A percentile compares a stretch with the other conserved stretches of the same genome.
Evolutionary conservation across 2,329 filamentous ascomycete species (phyloP).

Genomic region (Coniochaeta ligniaria): DNA sequence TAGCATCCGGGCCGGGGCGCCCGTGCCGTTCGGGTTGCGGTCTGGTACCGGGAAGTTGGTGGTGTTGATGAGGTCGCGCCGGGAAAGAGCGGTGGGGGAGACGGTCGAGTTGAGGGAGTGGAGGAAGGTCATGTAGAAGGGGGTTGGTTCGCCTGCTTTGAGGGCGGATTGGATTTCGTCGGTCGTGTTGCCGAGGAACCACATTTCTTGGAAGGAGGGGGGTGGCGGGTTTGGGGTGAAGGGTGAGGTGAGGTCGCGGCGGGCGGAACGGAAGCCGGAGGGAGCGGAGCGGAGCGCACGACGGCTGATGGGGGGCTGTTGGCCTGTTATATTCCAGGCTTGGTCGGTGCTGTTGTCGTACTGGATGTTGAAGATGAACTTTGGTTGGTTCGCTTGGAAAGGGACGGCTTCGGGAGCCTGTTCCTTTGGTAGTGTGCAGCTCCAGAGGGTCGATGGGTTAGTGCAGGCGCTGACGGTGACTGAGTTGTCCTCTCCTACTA

Average conservation of each 20-base stretch:
- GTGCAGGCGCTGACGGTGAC: constrained; percentile 63
- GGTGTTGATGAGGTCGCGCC: constrained; percentile 14
- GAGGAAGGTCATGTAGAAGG: constrained; percentile 78
- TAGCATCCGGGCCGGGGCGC: constrained; percentile 64
- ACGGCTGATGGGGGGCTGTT: constrained; percentile 18
- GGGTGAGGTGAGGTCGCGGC: constrained; percentile 8
- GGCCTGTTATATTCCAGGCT: constrained; percentile 41
- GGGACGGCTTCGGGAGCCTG: constrained; percentile 57
- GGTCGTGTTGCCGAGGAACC: constrained; percentile 79
- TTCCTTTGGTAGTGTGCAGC: constrained; percentile 76
- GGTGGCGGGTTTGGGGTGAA: constrained; percentile 48
- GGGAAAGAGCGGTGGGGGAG: constrained; percentile 17
- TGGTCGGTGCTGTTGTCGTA: constrained; percentile 53
- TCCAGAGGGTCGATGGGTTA: constrained; percentile 70
- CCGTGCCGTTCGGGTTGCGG: constrained; percentile 61
- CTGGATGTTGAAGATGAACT: constrained; percentile 74
- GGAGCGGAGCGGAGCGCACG: background rate
- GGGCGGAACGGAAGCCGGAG: background rate
- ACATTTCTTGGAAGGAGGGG: constrained; percentile 62
- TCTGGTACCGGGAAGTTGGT: constrained; percentile 53
- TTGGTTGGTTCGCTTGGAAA: constrained; percentile 62
- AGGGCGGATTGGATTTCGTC: constrained; percentile 59
- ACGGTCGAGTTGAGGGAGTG: constrained; percentile 28
- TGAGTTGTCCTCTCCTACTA: constrained; percentile 65
- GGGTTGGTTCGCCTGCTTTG: constrained; percentile 80